These are phyloP conservation scores for Pichia occidentalis DNA, from an alignment of 805 yeast genomes.

Conservation along the genomic window DNA sequence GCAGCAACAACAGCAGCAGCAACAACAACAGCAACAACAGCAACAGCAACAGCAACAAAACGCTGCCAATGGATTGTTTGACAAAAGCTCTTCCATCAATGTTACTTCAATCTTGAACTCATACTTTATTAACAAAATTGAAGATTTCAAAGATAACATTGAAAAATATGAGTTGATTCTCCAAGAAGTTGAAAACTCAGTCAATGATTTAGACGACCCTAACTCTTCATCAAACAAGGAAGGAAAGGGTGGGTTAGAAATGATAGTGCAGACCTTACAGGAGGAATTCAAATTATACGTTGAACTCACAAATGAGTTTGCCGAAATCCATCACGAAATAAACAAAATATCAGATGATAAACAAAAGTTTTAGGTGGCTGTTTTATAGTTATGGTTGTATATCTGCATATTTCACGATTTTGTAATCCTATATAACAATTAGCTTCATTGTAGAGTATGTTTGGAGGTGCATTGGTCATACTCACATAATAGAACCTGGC, in stretches of 20 bases:
- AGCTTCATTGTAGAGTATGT: too few species aligned
- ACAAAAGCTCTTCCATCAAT: conserved; percentile 35
- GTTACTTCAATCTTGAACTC: conserved; percentile 43
- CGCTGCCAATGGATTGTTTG: conserved; percentile 30
- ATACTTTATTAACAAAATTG: conserved; percentile 43
- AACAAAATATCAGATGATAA: conserved; percentile 24
- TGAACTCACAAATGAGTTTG: conserved; percentile 69
- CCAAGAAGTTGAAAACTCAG: conserved; percentile 53
- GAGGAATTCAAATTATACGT: conserved; percentile 66
- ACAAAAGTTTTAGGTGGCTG: conserved; percentile 15
- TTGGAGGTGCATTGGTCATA: too few species aligned
- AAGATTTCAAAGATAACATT: conserved; percentile 39
- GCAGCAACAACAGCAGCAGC: conserved; percentile 18
- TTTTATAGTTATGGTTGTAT: too few species aligned
- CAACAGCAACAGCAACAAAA: conserved; percentile 17
- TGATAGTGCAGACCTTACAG: conserved; percentile 54
- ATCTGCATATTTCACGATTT: too few species aligned
- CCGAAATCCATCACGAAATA: conserved; percentile 57
- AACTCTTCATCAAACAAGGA: conserved; percentile 17
- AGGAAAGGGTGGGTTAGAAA: conserved; percentile 36
- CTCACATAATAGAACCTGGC: too few species aligned
- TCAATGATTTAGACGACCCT: conserved; percentile 51
- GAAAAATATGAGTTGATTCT: conserved; percentile 42
- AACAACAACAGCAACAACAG: conserved; percentile 14
- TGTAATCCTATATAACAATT: too few species aligned